phyloP scores from a whole-genome alignment of 306 rosid genomes.

The Glycine soja region DNA sequence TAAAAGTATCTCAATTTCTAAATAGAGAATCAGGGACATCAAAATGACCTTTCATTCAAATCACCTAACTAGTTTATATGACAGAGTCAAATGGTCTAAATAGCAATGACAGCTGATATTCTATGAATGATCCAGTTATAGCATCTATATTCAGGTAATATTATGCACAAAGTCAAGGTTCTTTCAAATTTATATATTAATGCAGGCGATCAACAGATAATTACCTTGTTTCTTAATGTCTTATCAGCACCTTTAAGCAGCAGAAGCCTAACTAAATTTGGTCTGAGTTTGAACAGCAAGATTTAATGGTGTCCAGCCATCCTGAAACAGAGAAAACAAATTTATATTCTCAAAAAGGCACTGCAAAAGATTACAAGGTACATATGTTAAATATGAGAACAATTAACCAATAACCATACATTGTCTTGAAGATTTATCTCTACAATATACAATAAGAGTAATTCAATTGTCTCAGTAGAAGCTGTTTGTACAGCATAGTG shows the following conservation, averaged over 20 bases:
- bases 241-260: conserved; percentile 87
- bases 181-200: too few relatives aligned
- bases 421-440: conserved; percentile 85
- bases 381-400: conserved; percentile 11
- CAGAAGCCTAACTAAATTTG: conserved; percentile 80
- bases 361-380: conserved; percentile 24
- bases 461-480: conserved; percentile 79
- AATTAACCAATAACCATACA: conserved; percentile 59
- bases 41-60: too few relatives aligned
- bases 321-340: conserved; percentile 55
- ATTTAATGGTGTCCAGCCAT: conserved; percentile 95
- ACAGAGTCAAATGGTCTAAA: too few relatives aligned
- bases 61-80: too few relatives aligned
- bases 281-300: conserved; percentile 86
- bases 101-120: too few relatives aligned
- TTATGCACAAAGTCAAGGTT: background rate
- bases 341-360: conserved; percentile 18
- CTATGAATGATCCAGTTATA: too few relatives aligned
- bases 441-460: conserved; percentile 77
- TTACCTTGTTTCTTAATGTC: conserved; percentile 82
- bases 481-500: conserved; percentile 93
- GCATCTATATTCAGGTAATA: too few relatives aligned
- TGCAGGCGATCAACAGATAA: too few relatives aligned
- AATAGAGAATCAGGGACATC: too few relatives aligned
- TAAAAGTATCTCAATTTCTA: too few relatives aligned